Percentiles rank a stretch among this genome's conserved stretches.
Conservation (phyloP, 2,329 filamentous ascomycete genomes). For the Cladorrhinum sp. region DNA sequence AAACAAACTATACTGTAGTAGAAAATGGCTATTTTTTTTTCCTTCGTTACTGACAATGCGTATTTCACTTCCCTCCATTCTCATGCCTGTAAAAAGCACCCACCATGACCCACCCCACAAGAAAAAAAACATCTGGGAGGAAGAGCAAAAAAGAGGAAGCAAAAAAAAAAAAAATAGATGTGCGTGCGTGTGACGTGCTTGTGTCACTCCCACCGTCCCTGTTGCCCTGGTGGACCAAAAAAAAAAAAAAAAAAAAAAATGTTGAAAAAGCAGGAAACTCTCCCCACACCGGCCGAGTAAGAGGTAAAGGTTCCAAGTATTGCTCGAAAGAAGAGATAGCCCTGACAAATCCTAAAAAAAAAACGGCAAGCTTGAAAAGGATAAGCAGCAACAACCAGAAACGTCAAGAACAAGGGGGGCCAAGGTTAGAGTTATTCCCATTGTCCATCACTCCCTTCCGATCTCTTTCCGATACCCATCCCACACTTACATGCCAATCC, state of each 20-base stretch:
- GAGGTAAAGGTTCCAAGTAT: background rate
- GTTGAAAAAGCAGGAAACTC: background rate
- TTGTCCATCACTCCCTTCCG: too few species aligned
- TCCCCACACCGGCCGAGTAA: background rate
- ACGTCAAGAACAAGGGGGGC: too few species aligned
- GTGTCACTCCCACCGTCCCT: background rate
- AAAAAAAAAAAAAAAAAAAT: background rate
- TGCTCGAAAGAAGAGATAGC: background rate
- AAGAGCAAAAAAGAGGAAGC: background rate
- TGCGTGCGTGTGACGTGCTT: background rate
- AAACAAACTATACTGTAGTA: background rate
- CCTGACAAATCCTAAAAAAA: too few species aligned
- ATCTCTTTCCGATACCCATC: background rate
- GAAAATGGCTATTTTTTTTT: background rate
- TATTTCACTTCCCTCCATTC: background rate
- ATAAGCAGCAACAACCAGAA: too few species aligned
- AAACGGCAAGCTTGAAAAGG: too few species aligned
- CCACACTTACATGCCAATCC: too few species aligned
- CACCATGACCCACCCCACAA: background rate
- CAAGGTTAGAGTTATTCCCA: too few species aligned
- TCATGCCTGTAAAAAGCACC: background rate
- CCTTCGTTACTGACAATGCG: background rate
- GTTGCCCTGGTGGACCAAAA: background rate
- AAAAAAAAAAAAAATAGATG: background rate
- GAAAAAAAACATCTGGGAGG: too few species aligned